Conservation (phyloP, 2,329 filamentous ascomycete genomes). For the Pleurostoma richardsiae region DNA sequence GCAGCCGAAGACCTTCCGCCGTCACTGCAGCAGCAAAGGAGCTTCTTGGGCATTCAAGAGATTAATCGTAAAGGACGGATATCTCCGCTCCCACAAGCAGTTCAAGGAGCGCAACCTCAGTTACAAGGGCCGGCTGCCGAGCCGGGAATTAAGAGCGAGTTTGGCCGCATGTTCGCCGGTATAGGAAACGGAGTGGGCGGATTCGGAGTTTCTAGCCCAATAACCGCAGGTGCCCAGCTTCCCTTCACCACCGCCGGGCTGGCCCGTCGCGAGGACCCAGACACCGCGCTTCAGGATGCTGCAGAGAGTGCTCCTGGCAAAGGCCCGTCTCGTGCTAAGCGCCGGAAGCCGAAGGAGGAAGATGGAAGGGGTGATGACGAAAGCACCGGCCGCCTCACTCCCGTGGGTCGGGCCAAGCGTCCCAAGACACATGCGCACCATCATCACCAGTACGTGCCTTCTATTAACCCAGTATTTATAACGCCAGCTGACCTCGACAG, state of each 20-base stretch:
- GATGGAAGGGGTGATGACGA: conserved; percentile 63
- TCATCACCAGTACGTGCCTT: conserved; percentile 58
- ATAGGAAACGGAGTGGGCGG: conserved; percentile 59
- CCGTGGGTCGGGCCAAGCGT: conserved; percentile 57
- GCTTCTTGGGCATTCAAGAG: conserved; percentile 73
- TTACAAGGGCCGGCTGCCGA: conserved; percentile 74
- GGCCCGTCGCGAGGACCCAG: conserved; percentile 48
- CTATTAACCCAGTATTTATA: background rate
- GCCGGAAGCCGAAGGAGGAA: conserved; percentile 74
- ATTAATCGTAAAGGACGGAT: conserved; percentile 77
- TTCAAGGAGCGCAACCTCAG: conserved; percentile 84
- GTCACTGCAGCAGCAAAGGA: conserved; percentile 54
- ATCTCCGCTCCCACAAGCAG: conserved; percentile 87
- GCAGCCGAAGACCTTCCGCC: conserved; percentile 49
- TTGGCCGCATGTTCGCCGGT: conserved; percentile 93
- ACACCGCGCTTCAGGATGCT: conserved; percentile 37
- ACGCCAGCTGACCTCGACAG: conserved; percentile 16
- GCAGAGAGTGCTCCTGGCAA: conserved; percentile 34
- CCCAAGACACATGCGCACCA: conserved; percentile 61
- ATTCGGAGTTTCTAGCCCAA: conserved; percentile 47
- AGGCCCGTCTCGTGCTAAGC: conserved; percentile 44
- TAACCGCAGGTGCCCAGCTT: conserved; percentile 33
- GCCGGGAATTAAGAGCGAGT: conserved; percentile 89
- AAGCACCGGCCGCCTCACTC: conserved; percentile 56
- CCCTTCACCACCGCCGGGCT: conserved; percentile 41